Conservation (phyloP, 768 basidiomycete genomes). For the Collybia sp. region DNA sequence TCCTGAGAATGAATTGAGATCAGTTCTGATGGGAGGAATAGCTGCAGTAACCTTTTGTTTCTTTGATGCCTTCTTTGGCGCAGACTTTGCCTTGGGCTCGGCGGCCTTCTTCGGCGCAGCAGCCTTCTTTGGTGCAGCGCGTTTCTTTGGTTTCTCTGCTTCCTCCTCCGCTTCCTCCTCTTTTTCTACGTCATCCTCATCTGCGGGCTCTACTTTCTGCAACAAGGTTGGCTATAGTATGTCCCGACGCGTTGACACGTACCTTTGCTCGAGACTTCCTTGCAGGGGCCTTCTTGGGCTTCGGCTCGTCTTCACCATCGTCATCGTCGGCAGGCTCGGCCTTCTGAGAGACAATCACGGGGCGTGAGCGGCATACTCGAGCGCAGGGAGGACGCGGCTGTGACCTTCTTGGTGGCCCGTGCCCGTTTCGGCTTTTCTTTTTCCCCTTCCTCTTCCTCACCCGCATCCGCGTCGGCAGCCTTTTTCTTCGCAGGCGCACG, state of each 20-base stretch:
- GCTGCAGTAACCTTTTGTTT: constrained; percentile 28
- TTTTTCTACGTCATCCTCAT: constrained; percentile 25
- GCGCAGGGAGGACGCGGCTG: no score
- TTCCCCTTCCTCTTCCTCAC: constrained; percentile 20
- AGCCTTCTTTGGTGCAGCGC: constrained; percentile 40
- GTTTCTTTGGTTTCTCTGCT: constrained; percentile 30
- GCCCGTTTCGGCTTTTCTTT: constrained; percentile 20
- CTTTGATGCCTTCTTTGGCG: constrained; percentile 43
- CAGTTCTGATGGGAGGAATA: constrained; percentile 1
- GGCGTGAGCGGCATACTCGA: no score
- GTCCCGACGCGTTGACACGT: neutral
- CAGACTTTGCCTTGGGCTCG: constrained; percentile 40
- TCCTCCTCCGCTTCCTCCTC: constrained; percentile 32
- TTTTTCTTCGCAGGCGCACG: constrained; percentile 18
- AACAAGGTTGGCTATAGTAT: constrained; percentile 3
- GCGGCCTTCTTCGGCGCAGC: constrained; percentile 31
- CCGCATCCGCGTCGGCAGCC: neutral
- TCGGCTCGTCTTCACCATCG: constrained; percentile 15
- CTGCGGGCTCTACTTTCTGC: constrained; percentile 24
- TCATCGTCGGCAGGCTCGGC: constrained; percentile 5
- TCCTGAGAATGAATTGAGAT: constrained; percentile 11
- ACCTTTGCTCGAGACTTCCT: constrained; percentile 26
- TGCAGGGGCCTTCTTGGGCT: constrained; percentile 34
- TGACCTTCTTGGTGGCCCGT: neutral
- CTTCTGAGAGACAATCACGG: constrained; percentile 10